These are phyloP conservation scores for Globisporangium iwayamae DNA, from an alignment of 352 stramenopile species.

Conservation along the genomic window DNA sequence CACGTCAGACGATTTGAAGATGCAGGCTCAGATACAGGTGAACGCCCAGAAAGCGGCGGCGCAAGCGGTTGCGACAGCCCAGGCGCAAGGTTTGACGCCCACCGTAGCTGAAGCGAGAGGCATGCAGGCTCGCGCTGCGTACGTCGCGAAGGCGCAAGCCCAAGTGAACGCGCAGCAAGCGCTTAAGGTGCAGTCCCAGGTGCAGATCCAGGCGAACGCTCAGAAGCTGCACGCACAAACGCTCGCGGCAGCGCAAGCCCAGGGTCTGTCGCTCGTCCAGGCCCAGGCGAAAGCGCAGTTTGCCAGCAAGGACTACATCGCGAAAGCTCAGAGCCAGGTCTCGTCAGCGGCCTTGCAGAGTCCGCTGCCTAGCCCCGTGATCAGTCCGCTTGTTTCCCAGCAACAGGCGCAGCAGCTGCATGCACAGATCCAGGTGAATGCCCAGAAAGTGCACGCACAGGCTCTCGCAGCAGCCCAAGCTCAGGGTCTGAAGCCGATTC, in stretches of 20 bases:
- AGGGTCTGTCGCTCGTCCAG: conserved; percentile 82
- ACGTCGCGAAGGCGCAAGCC: conserved; percentile 83
- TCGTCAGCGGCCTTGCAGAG: conserved; percentile 58
- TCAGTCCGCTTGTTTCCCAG: conserved; percentile 59
- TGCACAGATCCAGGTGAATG: conserved; percentile 87
- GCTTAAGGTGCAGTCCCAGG: conserved; percentile 82
- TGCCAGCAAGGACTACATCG: conserved; percentile 88
- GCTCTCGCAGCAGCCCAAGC: conserved; percentile 83
- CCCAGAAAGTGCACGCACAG: conserved; percentile 86
- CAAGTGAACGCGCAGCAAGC: conserved; percentile 81
- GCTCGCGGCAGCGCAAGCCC: conserved; percentile 73
- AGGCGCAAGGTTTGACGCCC: conserved; percentile 73
- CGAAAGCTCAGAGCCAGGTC: conserved; percentile 82
- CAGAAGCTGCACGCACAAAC: conserved; percentile 87
- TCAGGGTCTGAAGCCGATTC: conserved; percentile 79
- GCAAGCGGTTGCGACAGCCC: conserved; percentile 70
- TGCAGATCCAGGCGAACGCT: conserved; percentile 87
- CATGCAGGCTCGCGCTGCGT: conserved; percentile 79
- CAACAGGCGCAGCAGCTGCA: conserved; percentile 86
- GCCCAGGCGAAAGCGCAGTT: conserved; percentile 85
- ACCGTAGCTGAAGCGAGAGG: conserved; percentile 70
- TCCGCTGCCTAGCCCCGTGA: conserved; percentile 40
- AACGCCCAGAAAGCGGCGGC: conserved; percentile 82
- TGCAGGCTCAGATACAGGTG: conserved; percentile 82
- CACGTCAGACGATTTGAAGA: conserved; percentile 64